A percentile compares a stretch with the other conserved stretches of the same genome.
Evolutionary conservation across 2,329 filamentous ascomycete genomes (phyloP).

Genomic region (Calonectria montana): DNA sequence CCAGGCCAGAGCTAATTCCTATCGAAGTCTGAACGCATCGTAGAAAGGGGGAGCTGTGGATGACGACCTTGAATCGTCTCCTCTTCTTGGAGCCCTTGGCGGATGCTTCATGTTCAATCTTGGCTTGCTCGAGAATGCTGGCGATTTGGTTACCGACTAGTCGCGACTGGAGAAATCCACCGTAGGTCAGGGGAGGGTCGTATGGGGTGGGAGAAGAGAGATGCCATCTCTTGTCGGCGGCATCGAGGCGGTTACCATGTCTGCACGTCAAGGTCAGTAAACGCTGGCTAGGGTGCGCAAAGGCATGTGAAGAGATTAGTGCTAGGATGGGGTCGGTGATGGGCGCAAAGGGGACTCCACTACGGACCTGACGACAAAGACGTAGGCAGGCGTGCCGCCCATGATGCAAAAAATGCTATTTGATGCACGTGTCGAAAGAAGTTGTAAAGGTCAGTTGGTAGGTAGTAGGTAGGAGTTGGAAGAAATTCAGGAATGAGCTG

Average conservation of each 20-base stretch:
- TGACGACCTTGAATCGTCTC: constrained; percentile 79
- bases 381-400: constrained; percentile 56
- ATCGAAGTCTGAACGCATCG: constrained; percentile 94
- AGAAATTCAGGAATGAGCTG: constrained; percentile 10
- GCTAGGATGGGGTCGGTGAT: constrained; percentile 11
- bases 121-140: constrained; percentile 71
- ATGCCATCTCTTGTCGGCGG: constrained; percentile 95
- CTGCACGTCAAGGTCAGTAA: constrained; percentile 53
- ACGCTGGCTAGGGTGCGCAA: not conserved
- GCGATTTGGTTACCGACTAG: constrained; percentile 86
- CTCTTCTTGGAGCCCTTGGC: constrained; percentile 51
- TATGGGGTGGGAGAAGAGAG: constrained; percentile 93
- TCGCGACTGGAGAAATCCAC: constrained; percentile 89
- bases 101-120: constrained; percentile 54
- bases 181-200: constrained; percentile 94
- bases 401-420: constrained; percentile 43
- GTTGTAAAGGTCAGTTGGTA: constrained; percentile 13
- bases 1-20: constrained; percentile 86
- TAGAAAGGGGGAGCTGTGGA: constrained; percentile 94
- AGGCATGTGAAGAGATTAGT: constrained; percentile 7
- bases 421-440: constrained; percentile 11
- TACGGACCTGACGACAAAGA: constrained; percentile 57
- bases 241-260: constrained; percentile 94
- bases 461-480: constrained; percentile 18
- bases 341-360: constrained; percentile 33